A percentile compares a stretch with the other conserved stretches of the same genome.
These are phyloP conservation scores for Kokia cookei DNA, from an alignment of 441 rosid genomes.

Conservation along the genomic window DNA sequence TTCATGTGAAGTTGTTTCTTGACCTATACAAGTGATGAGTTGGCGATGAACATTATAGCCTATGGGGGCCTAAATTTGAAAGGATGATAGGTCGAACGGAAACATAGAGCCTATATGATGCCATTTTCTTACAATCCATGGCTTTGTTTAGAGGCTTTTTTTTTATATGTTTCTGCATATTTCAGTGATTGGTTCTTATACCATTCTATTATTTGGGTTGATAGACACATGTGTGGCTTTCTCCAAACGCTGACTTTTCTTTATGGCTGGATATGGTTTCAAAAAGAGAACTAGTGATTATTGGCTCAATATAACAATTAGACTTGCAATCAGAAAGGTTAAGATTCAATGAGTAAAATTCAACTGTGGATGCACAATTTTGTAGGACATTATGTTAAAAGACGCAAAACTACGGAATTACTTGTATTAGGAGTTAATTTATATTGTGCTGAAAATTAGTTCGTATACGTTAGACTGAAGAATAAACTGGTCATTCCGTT, in stretches of 20 bases:
- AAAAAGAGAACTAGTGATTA: background rate
- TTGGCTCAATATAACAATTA: background rate
- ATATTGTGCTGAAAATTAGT: too few relatives aligned
- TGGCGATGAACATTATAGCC: slow-evolving; percentile 1
- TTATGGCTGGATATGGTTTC: background rate
- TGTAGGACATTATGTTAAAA: background rate
- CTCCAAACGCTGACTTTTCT: background rate
- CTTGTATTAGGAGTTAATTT: too few relatives aligned
- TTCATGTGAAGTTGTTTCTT: slow-evolving; percentile 3
- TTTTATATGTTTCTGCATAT: background rate
- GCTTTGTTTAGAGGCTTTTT: background rate
- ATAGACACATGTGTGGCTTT: background rate
- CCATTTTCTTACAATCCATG: background rate
- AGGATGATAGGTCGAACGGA: slow-evolving; percentile 18
- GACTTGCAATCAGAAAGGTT: background rate
- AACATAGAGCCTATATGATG: background rate
- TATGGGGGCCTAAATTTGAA: slow-evolving; percentile 4
- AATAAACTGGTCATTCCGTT: too few relatives aligned
- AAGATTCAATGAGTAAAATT: background rate
- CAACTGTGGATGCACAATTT: background rate
- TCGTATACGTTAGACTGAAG: too few relatives aligned
- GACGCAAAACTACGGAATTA: background rate
- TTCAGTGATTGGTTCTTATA: background rate
- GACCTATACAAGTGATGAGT: background rate
- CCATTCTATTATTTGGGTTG: background rate